phyloP scores from a whole-genome alignment of 75 land plant species.

The Pinus tabuliformis region DNA sequence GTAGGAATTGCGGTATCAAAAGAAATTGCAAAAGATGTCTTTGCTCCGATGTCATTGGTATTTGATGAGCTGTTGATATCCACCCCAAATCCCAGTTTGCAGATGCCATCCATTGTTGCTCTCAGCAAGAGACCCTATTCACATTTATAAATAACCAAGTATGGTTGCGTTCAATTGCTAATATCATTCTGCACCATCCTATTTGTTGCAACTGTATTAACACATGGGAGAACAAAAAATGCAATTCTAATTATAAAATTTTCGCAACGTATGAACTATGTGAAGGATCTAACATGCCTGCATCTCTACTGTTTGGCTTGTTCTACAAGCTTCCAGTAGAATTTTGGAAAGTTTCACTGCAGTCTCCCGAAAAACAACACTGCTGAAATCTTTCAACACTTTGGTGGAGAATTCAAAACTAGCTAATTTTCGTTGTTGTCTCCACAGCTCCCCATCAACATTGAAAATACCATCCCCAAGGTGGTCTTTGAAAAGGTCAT shows the following conservation, averaged over 20 bases:
- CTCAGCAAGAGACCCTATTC: conserved; percentile 57
- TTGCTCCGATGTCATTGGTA: conserved; percentile 16
- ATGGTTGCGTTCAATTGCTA: too few species aligned
- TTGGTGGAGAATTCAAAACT: conserved; percentile 34
- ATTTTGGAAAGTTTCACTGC: conserved; percentile 24
- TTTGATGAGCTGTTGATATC: conserved; percentile 43
- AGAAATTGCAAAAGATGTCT: conserved; percentile 31
- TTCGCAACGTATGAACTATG: not conserved
- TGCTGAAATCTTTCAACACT: conserved; percentile 22
- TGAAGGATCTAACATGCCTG: conserved; percentile 29
- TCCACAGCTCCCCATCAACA: conserved; percentile 31
- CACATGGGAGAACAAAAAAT: not conserved
- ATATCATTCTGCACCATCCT: too few species aligned
- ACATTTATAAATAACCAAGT: not conserved
- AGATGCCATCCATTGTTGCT: conserved; percentile 60
- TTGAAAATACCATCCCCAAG: conserved; percentile 48
- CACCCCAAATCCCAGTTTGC: conserved; percentile 64
- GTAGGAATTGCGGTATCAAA: conserved; percentile 44
- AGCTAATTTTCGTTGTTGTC: conserved; percentile 24
- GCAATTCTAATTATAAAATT: not conserved
- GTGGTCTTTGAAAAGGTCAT: conserved; percentile 18
- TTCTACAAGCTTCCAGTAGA: conserved; percentile 9
- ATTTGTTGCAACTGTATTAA: too few species aligned
- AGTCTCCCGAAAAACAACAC: conserved; percentile 11
- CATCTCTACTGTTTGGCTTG: conserved; percentile 29